Conservation (phyloP, 495 filamentous ascomycete genomes). For the Lasiosphaeria ovina region DNA sequence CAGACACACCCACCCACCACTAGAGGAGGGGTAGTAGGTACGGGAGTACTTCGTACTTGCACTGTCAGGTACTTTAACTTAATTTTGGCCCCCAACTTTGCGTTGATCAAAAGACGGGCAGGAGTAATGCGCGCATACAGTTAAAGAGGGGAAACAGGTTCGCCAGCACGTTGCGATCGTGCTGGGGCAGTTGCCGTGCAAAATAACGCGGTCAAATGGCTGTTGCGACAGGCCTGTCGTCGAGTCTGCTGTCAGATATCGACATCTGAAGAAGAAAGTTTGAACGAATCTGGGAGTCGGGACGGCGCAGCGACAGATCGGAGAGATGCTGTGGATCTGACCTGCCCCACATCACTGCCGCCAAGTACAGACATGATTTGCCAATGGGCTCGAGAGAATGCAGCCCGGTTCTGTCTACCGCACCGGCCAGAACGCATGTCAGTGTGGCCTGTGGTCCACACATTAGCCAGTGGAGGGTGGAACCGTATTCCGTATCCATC, state of each 20-base stretch:
- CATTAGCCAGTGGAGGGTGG: not conserved
- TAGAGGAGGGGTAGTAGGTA: not conserved
- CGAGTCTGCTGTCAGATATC: not conserved
- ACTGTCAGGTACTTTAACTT: not conserved
- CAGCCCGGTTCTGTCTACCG: not conserved
- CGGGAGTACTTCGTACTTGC: not conserved
- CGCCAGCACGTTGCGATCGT: not conserved
- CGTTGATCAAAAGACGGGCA: not conserved
- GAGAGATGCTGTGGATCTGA: constrained; percentile 8
- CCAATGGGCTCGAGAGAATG: constrained; percentile 10
- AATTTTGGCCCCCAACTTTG: constrained; percentile 17
- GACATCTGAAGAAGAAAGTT: not conserved
- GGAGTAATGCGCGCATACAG: constrained; percentile 2
- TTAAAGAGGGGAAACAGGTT: not conserved
- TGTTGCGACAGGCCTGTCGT: not conserved
- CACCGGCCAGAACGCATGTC: not conserved
- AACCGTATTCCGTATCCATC: not conserved
- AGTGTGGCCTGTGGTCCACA: not conserved
- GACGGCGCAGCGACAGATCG: constrained; percentile 10
- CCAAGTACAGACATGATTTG: constrained; percentile 9
- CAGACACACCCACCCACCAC: not conserved
- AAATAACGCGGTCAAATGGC: not conserved
- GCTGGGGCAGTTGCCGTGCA: not conserved
- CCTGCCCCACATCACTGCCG: constrained; percentile 1
- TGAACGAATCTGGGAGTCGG: not conserved